Percentiles rank a stretch among this genome's conserved stretches.
Evolutionary conservation across 768 basidiomycete species (phyloP).

Genomic region (Trametes villosa): DNA sequence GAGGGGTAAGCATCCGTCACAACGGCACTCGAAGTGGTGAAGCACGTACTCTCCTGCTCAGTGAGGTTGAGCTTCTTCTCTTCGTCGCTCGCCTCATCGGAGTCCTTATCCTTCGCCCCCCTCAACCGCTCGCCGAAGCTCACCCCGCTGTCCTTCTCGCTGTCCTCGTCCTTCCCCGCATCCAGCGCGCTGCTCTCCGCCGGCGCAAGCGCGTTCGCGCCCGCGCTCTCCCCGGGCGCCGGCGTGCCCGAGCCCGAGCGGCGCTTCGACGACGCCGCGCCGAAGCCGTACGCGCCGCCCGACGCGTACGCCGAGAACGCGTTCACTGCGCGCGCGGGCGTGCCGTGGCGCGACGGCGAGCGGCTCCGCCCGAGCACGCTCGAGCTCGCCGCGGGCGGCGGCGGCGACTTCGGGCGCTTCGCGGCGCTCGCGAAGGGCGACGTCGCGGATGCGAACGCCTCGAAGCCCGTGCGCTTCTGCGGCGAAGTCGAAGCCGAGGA

Average conservation of each 20-base stretch:
- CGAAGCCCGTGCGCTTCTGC: conserved; percentile 59
- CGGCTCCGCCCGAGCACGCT: conserved; percentile 45
- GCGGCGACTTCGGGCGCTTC: conserved; percentile 59
- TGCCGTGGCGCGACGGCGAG: conserved; percentile 52
- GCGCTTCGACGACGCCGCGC: conserved; percentile 56
- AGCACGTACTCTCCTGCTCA: conserved; percentile 67
- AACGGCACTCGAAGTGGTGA: neutral
- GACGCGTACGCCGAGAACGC: conserved; percentile 68
- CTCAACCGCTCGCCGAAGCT: conserved; percentile 70
- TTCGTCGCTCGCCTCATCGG: conserved; percentile 50
- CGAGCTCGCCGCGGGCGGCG: conserved; percentile 25
- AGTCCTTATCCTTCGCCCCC: conserved; percentile 63
- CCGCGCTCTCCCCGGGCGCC: conserved; percentile 25
- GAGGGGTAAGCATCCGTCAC: neutral
- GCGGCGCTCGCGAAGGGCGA: conserved; percentile 54
- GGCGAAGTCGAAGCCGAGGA: conserved; percentile 17
- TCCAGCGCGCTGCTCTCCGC: conserved; percentile 8
- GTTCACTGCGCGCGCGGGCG: conserved; percentile 38
- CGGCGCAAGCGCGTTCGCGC: conserved; percentile 20
- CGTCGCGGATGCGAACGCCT: conserved; percentile 54
- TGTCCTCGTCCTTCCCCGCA: conserved; percentile 28
- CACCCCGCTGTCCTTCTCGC: conserved; percentile 33
- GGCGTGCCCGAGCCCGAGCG: conserved; percentile 32
- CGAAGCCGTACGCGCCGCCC: conserved; percentile 52
- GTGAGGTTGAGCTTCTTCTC: conserved; percentile 54